Conservation (phyloP, 2,329 filamentous ascomycete species). For the Penicillium sp. region DNA sequence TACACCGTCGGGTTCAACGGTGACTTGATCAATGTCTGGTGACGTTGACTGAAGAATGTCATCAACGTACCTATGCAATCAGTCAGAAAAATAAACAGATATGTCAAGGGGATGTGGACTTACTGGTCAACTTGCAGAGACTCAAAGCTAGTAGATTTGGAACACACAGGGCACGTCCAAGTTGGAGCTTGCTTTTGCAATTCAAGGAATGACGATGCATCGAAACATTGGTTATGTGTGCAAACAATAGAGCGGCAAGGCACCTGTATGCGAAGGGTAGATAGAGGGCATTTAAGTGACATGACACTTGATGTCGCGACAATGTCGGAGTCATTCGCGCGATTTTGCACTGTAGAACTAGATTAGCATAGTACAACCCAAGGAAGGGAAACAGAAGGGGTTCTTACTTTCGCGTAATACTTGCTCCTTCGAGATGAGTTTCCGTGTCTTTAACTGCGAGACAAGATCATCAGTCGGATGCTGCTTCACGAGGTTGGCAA, state of each 20-base stretch:
- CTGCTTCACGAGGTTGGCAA: conserved; percentile 72
- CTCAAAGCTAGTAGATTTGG: conserved; percentile 76
- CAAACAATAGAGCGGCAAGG: conserved; percentile 80
- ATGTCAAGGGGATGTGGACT: conserved; percentile 32
- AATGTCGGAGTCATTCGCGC: conserved; percentile 83
- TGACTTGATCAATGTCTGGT: conserved; percentile 74
- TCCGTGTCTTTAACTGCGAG: conserved; percentile 62
- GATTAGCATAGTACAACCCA: conserved; percentile 23
- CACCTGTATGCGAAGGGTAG: conserved; percentile 74
- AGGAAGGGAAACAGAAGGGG: conserved; percentile 7
- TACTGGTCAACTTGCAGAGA: conserved; percentile 84
- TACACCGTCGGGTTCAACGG: conserved; percentile 79
- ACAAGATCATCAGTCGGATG: conserved; percentile 72
- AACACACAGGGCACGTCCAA: conserved; percentile 95
- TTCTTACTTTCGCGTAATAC: conserved; percentile 77
- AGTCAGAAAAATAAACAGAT: conserved; percentile 5
- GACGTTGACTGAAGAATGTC: conserved; percentile 78
- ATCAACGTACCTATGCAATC: conserved; percentile 67
- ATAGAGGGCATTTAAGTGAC: conserved; percentile 89
- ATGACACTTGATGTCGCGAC: conserved; percentile 83
- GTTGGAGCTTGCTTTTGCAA: conserved; percentile 94
- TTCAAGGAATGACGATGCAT: conserved; percentile 86
- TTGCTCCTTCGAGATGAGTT: conserved; percentile 73
- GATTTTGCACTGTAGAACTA: conserved; percentile 64
- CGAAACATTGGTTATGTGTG: conserved; percentile 91